Conservation (phyloP, 225 moss, liverwort and hornwort species). For the Antitrichia curtipendula region DNA sequence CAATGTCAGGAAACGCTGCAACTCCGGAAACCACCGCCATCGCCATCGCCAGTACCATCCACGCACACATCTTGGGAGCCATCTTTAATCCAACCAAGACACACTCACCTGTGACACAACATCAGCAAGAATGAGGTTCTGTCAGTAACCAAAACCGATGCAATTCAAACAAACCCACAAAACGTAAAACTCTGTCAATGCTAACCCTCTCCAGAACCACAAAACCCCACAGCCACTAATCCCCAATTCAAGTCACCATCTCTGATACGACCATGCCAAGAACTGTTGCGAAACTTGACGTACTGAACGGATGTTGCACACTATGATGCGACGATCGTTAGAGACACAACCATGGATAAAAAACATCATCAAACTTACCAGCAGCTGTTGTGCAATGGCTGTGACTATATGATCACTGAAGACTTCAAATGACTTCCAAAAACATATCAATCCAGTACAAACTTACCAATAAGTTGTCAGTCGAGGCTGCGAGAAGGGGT, state of each 20-base stretch:
- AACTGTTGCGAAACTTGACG: neutral
- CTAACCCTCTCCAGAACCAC: neutral
- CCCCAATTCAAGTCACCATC: neutral
- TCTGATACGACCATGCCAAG: neutral
- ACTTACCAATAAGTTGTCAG: neutral
- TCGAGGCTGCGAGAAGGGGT: too few species aligned
- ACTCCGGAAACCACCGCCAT: neutral
- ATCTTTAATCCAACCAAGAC: neutral
- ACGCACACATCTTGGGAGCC: conserved; percentile 4
- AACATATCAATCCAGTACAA: neutral
- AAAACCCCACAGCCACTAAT: neutral
- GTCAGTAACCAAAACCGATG: neutral
- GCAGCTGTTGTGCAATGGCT: neutral
- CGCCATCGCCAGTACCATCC: conserved; percentile 21
- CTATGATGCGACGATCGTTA: neutral
- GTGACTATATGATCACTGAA: neutral
- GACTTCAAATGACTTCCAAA: neutral
- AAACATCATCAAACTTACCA: neutral
- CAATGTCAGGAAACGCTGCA: conserved; percentile 1
- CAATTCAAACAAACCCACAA: neutral
- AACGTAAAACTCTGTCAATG: neutral
- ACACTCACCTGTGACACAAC: neutral
- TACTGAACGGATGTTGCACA: too few species aligned
- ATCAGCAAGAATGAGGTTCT: neutral
- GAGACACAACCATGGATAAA: neutral